Evolutionary conservation across 116 monocot genomes (phyloP).

Genomic region (Cymodocea nodosa): DNA sequence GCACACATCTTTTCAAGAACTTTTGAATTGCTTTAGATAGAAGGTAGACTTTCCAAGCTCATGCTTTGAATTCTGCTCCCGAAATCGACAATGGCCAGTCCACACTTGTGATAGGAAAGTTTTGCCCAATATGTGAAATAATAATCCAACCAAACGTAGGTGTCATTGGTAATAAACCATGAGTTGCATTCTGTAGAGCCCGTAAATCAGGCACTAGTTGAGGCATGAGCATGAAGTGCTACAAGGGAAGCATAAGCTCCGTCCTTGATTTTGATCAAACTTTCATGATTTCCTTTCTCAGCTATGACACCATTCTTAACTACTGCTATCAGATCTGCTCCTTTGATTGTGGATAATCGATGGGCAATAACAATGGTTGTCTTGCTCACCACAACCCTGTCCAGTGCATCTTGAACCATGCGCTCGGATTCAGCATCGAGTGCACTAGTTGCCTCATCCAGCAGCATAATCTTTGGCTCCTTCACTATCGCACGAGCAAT

Average conservation of each 20-base stretch:
- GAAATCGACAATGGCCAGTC: no score
- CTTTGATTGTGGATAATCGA: conserved; percentile 24
- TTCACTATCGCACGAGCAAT: conserved; percentile 60
- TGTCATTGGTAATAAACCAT: no score
- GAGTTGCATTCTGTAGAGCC: no score
- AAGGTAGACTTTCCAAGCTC: no score
- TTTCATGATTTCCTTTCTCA: conserved; percentile 25
- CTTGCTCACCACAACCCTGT: conserved; percentile 36
- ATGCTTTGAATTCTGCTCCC: no score
- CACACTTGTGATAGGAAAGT: no score
- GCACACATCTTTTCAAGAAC: no score
- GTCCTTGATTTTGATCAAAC: conserved; percentile 10
- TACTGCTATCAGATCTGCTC: conserved; percentile 27
- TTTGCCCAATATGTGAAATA: no score
- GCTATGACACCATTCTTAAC: conserved; percentile 29
- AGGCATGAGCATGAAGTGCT: conserved; percentile 4
- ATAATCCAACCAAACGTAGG: no score
- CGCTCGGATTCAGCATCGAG: conserved; percentile 53
- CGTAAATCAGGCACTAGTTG: not conserved
- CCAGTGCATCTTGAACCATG: conserved; percentile 38
- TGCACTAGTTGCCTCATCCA: conserved; percentile 66
- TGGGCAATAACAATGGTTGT: conserved; percentile 47
- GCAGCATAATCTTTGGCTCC: conserved; percentile 38
- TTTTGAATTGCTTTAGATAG: no score
- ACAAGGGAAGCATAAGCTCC: conserved; percentile 28